Evolutionary conservation across 116 monocot genomes (phyloP), one percentile per base, ranked within the genome.

Genomic region (Posidonia oceanica): DNA sequence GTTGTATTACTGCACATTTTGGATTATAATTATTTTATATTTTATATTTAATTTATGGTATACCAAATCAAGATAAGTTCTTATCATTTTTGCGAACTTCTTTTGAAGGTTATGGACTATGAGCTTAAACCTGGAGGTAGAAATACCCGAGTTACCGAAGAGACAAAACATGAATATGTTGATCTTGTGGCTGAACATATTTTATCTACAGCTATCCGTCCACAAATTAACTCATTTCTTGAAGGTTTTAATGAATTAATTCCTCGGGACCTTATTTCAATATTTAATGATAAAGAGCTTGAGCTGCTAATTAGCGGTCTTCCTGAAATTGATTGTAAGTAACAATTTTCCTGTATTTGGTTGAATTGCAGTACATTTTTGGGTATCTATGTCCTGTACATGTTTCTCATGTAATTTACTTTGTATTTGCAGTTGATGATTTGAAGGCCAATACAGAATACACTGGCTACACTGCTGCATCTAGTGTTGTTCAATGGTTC

Each of bases 151-250:
- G 98, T 99, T 4, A 99, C 93, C 54, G 98, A 99, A 80, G 93
- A 93, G 83, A 99, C 90, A 76, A 99, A 99, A 64, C 93, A 84
- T 75, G 88, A 99, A 77, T 99, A 99, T 78, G 98, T 99, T 59
- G 84, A 93, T 71, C 84, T 87, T 73, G 84, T 99, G 37, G 93
- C 86, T 23, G 93, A 99, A 72, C 98, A 93, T 83, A 77, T 86
- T 20, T 66, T 99, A 77, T 93, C 98, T 41, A 99, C 98, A 52
- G 98, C 98, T 40, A 99, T 99, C 70, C 84, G 86, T 65, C 93
- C 93, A 21, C 98, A 99, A 64, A 99, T 99, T 37, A 99, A 79
- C 83, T 82, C 98, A 29, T 99, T 99, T 70, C 70, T 99, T 81
- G 93, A 93, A 63, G 98, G 98, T 16, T 99, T 99, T 67, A 90